Base-by-base conservation (phyloP, 345 rosid genomes). In the Citropsis articulata region DNA sequence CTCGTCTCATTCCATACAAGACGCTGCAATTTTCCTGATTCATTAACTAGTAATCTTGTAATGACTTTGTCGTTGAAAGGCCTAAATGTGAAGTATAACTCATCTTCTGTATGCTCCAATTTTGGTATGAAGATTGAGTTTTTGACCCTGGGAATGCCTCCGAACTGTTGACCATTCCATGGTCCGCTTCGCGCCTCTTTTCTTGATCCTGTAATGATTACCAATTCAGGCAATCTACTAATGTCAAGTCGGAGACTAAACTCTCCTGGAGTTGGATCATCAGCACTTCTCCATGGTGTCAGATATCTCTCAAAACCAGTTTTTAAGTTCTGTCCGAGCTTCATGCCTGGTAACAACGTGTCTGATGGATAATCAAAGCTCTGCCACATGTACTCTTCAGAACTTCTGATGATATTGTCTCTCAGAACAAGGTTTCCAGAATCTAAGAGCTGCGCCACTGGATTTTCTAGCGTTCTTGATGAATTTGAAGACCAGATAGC, bases 381-480 rank as follows among this genome's bases (percentile, higher is more conserved):
- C 77, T 87, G 87, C 94, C 89, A 86, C 31, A 81, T 2, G n/a
- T 31, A 71, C 31, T 21, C 27, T 24, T 63, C 76, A 33, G 66
- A 72, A 36, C 42, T 59, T 5, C 10, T 40, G 65, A 48, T 27
- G 40, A 9, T 19, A 35, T 13, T 50, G 2, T 84, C 87, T 40
- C 79, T 78, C 5, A 86, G 76, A 36, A 90, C 88, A 5, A 90
- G 82, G 61, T 90, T 88, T 40, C 91, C 90, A 6, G 86, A 38
- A 10, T 87, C 86, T 35, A 82, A 59, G 53, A 90, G 71, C 75
- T 81, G 86, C 8, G 76, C 56, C 38, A 80, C 83, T 21, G 87
- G 89, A 45, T 80, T 79, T 14, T 18, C 42, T 4, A 82, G 65
- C 0, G 1, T 21, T 28, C 59, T 48, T 13, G 85, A 83, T 57